Evolutionary conservation across 371 early-diverging fungal species (phyloP).

Genomic region (Syncephalastrum contaminatum): DNA sequence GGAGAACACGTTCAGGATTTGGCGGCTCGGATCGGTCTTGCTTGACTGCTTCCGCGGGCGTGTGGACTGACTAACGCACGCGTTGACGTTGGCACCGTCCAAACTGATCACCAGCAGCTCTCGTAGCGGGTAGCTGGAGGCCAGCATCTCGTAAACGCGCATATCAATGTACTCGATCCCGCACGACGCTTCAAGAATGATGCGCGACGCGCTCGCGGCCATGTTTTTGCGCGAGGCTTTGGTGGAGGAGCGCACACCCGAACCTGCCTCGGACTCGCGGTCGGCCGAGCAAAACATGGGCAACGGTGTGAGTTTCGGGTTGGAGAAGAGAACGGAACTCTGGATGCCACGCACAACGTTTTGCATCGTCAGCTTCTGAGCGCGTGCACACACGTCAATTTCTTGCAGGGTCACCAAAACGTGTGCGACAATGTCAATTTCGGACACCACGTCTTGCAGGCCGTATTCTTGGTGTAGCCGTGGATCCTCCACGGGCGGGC

Average conservation of each 20-base stretch:
- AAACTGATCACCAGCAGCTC: constrained; percentile 35
- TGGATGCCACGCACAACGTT: constrained; percentile 34
- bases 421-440: constrained; percentile 45
- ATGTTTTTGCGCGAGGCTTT: constrained; percentile 29
- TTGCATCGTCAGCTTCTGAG: constrained; percentile 46
- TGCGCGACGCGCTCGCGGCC: constrained; percentile 22
- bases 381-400: constrained; percentile 43
- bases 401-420: constrained; percentile 32
- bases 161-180: constrained; percentile 37
- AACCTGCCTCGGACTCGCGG: constrained; percentile 49
- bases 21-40: constrained; percentile 25
- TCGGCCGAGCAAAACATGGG: constrained; percentile 25
- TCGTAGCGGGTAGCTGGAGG: constrained; percentile 6
- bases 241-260: constrained; percentile 41
- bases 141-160: constrained; percentile 33
- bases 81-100: constrained; percentile 38
- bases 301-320: constrained; percentile 38
- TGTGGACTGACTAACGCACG: constrained; percentile 35
- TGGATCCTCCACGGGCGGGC: constrained; percentile 4
- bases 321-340: constrained; percentile 45
- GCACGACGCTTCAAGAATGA: constrained; percentile 45
- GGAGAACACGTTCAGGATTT: constrained; percentile 57
- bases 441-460: constrained; percentile 25
- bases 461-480: constrained; percentile 14
- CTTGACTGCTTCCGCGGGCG: constrained; percentile 15